Evolutionary conservation across 495 filamentous ascomycete species (phyloP).

Genomic region (Penicillium samsonianum): DNA sequence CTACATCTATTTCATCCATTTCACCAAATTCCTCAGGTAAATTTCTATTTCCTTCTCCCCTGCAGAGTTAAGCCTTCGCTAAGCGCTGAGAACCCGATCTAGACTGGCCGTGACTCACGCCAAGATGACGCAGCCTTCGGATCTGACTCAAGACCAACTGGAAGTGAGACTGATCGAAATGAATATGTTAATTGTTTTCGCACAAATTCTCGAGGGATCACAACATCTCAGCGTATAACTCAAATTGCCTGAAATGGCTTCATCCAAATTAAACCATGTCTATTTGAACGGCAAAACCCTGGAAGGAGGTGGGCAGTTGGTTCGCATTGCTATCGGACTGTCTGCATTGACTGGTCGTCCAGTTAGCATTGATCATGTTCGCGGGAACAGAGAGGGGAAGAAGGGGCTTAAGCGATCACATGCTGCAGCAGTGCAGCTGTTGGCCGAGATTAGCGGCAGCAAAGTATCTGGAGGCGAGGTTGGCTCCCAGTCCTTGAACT

Average conservation of each 20-base stretch:
- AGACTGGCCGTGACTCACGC: conserved; percentile 6
- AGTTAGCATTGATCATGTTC: conserved; percentile 66
- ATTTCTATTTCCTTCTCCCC: neutral
- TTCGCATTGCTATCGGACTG: conserved; percentile 69
- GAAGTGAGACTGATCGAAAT: neutral
- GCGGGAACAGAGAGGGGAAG: conserved; percentile 62
- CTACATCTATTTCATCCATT: neutral
- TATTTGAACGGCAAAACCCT: conserved; percentile 69
- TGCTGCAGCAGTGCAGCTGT: conserved; percentile 64
- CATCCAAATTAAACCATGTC: conserved; percentile 23
- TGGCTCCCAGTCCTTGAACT: conserved; percentile 55
- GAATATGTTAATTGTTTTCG: neutral
- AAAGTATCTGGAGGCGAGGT: conserved; percentile 54
- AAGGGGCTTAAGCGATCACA: conserved; percentile 77
- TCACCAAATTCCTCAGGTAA: neutral
- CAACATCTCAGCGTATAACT: too few species aligned
- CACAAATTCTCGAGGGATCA: too few species aligned
- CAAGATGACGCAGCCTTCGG: conserved; percentile 1
- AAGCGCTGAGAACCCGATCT: neutral
- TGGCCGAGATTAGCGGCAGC: conserved; percentile 64
- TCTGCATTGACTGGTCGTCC: conserved; percentile 66
- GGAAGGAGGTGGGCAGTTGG: conserved; percentile 83
- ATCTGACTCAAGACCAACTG: neutral
- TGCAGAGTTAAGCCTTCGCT: neutral
- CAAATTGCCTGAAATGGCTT: neutral